Base-by-base conservation (phyloP, 2,329 filamentous ascomycete species). In the Nigrospora sphaerica region DNA sequence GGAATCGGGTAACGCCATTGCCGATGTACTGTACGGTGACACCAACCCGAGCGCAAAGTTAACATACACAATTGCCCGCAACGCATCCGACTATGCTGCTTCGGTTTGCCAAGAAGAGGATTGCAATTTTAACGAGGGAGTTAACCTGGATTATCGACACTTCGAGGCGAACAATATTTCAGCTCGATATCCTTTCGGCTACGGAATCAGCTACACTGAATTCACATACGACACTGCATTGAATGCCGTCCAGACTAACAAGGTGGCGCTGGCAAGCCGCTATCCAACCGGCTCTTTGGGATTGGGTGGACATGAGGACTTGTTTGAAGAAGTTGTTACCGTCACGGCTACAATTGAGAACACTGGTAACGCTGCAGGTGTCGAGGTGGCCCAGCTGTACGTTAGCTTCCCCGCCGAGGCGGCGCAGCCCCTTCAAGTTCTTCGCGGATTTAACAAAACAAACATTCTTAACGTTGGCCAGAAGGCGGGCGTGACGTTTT, bases 371-470 rank as follows among this genome's bases (percentile, higher is more conserved):
- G 52, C 73, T 1, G 34, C 61, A 62, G 78, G 79, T 36, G 74
- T 77, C 33, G 75, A 79, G 46, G 73, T 83, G 0, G 66, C 73
- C 0, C 80, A 83, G 63, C 59, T 80, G 31, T 78, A 86, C 62
- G 51, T 85, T 44, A 73, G 66, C 40, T 52, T 69, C 55, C 76
- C 84, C 2, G 81, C 50, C 6, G 43, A 14, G n/a, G 48, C 48
- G 2, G 9, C 11, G 14, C 35, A 42, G 38, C 40, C 67, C 3
- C 72, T 73, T 39, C 63, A 65, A 49, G 78, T 83, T 57, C 68
- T 86, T 6, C 70, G 83, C 16, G 80, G 82, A 6, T 86, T 85
- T n/a, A n/a, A n/a, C 54, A 72, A 73, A 48, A 85, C 85, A 63
- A 66, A 81, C 6, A 59, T 59, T 14, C 58, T 86, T 16, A 64